These are phyloP conservation scores for Pachyrhizus erosus DNA, from an alignment of 306 rosid genomes.

Conservation along the genomic window DNA sequence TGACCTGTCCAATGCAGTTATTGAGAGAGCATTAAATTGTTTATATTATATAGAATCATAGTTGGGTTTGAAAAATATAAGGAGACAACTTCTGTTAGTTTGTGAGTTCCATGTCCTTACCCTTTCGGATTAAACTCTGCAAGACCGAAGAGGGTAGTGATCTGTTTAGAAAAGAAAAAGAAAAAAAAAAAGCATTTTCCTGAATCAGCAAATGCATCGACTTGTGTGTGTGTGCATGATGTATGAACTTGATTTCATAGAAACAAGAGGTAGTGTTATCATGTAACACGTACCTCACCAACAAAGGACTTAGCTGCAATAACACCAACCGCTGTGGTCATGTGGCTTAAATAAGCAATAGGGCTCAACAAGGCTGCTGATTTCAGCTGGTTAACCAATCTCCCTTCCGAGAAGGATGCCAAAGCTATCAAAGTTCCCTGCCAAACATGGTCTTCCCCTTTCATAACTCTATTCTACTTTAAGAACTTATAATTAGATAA, in stretches of 20 bases:
- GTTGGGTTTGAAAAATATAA: background rate
- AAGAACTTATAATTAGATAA: background rate
- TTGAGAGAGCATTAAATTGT: constrained; percentile 23
- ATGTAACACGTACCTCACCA: constrained; percentile 63
- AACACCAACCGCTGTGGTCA: constrained; percentile 66
- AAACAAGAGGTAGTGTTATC: background rate
- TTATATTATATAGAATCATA: background rate
- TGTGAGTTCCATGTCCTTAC: constrained; percentile 47
- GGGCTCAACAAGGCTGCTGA: constrained; percentile 87
- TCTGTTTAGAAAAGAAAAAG: constrained; percentile 48
- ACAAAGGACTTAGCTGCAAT: constrained; percentile 66
- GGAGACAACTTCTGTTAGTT: background rate
- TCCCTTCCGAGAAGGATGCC: constrained; percentile 79
- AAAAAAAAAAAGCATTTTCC: background rate
- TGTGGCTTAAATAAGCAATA: constrained; percentile 78
- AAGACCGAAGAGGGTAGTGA: constrained; percentile 57
- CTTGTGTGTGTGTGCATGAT: background rate
- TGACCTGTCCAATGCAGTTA: constrained; percentile 46
- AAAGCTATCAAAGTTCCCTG: constrained; percentile 81
- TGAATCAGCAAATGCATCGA: background rate
- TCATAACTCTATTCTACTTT: constrained; percentile 2
- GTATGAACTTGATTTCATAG: background rate
- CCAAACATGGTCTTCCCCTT: constrained; percentile 36
- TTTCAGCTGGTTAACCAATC: constrained; percentile 61
- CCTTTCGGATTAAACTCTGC: constrained; percentile 80